phyloP scores from a whole-genome alignment of 2,329 filamentous ascomycete species.

The Xylaria sp. region DNA sequence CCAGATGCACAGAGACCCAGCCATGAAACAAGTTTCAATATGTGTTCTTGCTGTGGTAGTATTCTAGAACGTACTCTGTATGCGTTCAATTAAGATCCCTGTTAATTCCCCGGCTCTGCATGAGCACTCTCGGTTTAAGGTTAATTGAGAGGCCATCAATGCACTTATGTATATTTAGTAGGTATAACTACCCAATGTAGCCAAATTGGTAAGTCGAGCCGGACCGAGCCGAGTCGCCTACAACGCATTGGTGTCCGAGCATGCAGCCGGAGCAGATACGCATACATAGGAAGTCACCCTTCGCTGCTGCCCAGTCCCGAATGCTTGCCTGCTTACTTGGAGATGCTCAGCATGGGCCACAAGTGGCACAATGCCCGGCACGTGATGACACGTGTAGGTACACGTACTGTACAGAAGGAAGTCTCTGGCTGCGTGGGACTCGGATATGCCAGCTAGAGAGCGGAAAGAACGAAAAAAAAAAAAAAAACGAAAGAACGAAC shows the following conservation, averaged over 20 bases:
- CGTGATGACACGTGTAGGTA: conserved; percentile 32
- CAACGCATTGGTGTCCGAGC: conserved; percentile 6
- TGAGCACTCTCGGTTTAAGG: background rate
- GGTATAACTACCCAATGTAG: background rate
- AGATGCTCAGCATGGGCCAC: background rate
- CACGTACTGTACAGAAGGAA: background rate
- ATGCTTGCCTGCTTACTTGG: background rate
- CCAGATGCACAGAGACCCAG: conserved; percentile 2
- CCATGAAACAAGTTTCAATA: conserved; percentile 16
- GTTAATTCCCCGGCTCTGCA: background rate
- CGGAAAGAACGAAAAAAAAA: background rate
- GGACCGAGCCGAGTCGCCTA: conserved; percentile 13
- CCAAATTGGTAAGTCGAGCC: conserved; percentile 11
- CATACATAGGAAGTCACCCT: background rate
- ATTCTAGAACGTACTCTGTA: conserved; percentile 23
- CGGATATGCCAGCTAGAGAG: conserved; percentile 12
- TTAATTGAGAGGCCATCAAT: background rate
- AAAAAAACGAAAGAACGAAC: background rate
- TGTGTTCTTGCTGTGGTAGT: conserved; percentile 13
- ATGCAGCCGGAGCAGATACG: background rate
- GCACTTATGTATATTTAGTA: no score
- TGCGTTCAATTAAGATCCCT: conserved; percentile 8
- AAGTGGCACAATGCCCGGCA: conserved; percentile 16
- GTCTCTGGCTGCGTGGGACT: conserved; percentile 3
- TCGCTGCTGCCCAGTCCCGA: background rate